phyloP scores from a whole-genome alignment of 1,284 basidiomycete species.

The Ustilago sp. region DNA sequence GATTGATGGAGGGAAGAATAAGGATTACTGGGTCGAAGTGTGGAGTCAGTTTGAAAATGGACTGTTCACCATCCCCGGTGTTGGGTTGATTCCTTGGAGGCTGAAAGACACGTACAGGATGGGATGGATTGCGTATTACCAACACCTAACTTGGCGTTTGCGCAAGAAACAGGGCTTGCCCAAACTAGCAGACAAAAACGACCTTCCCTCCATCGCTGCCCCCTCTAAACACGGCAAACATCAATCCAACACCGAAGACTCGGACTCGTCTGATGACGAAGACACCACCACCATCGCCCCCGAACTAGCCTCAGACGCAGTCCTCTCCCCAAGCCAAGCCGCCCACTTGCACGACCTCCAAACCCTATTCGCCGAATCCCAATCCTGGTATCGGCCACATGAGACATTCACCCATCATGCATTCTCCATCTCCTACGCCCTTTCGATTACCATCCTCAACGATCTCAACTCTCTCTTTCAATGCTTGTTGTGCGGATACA shows the following conservation, averaged over 20 bases:
- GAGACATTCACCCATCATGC: constrained; percentile 85
- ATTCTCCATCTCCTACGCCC: constrained; percentile 74
- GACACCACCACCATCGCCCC: background rate
- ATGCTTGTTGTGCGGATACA: constrained; percentile 53
- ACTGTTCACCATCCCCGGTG: constrained; percentile 80
- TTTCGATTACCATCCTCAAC: constrained; percentile 73
- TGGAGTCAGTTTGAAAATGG: constrained; percentile 82
- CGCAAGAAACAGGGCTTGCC: constrained; percentile 42
- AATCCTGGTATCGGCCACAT: constrained; percentile 82
- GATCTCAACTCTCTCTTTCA: constrained; percentile 87
- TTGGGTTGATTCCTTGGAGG: constrained; percentile 77
- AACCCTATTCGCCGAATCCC: constrained; percentile 38
- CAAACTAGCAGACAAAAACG: constrained; percentile 38
- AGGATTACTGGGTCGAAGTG: constrained; percentile 77
- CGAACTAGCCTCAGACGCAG: constrained; percentile 18
- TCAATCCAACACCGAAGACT: background rate
- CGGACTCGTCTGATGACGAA: constrained; percentile 10
- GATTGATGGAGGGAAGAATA: constrained; percentile 47
- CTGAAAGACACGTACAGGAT: constrained; percentile 81
- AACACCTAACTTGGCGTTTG: constrained; percentile 38
- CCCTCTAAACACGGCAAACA: constrained; percentile 70
- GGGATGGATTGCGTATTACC: constrained; percentile 77
- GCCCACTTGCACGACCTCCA: constrained; percentile 33
- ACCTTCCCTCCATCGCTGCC: constrained; percentile 72
- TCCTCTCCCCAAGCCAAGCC: constrained; percentile 36